These are phyloP conservation scores for Tulasnella sp. DNA, from an alignment of 768 basidiomycete genomes.

Conservation along the genomic window DNA sequence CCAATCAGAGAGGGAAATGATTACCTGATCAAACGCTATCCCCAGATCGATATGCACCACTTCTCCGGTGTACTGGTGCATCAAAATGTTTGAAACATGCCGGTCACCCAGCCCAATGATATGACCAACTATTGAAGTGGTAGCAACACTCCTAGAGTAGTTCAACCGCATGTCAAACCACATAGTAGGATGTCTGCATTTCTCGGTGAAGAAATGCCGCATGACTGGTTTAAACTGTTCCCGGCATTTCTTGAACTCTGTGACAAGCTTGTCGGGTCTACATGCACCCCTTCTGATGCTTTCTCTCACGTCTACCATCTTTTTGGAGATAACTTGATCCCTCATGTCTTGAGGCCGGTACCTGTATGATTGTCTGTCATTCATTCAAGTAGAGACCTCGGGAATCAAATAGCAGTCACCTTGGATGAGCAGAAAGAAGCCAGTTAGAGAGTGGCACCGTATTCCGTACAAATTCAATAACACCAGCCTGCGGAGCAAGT, in stretches of 20 bases:
- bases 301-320: conserved; percentile 25
- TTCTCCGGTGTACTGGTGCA: conserved; percentile 73
- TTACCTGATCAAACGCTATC: conserved; percentile 88
- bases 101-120: conserved; percentile 87
- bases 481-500: conserved; percentile 61
- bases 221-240: conserved; percentile 65
- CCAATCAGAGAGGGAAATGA: neutral
- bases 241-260: conserved; percentile 30
- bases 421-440: conserved; percentile 48
- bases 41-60: conserved; percentile 93
- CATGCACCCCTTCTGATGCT: neutral
- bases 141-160: conserved; percentile 86
- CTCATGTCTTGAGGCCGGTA: conserved; percentile 51
- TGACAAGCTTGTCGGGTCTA: conserved; percentile 15
- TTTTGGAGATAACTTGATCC: conserved; percentile 23
- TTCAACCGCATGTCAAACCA: conserved; percentile 88
- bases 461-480: conserved; percentile 82
- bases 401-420: conserved; percentile 31
- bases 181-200: conserved; percentile 70
- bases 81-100: conserved; percentile 81
- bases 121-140: conserved; percentile 87
- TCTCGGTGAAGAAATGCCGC: conserved; percentile 88
- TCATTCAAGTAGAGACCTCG: neutral
- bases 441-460: conserved; percentile 52
- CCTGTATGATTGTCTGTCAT: conserved; percentile 27